Percentiles rank a stretch among this genome's conserved stretches.
These are phyloP conservation scores for Hirschioporus abietinus DNA, from an alignment of 768 basidiomycete genomes.

Conservation along the genomic window DNA sequence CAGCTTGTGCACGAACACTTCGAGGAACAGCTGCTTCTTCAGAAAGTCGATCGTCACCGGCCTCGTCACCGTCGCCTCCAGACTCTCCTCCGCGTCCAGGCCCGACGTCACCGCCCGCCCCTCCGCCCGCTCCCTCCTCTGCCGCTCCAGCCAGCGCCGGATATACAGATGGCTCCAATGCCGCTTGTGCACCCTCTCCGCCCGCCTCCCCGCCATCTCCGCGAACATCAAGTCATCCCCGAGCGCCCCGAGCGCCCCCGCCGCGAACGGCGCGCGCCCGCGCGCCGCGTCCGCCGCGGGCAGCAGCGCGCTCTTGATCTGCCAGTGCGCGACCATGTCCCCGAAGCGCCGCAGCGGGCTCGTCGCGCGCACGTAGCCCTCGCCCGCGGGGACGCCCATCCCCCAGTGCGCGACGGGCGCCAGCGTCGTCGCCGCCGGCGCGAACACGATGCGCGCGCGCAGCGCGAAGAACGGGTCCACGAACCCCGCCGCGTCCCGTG, in stretches of 20 bases:
- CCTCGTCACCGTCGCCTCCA: constrained; percentile 23
- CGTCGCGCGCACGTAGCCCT: constrained; percentile 81
- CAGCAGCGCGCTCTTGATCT: constrained; percentile 76
- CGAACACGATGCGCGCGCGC: constrained; percentile 26
- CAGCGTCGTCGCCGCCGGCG: constrained; percentile 40
- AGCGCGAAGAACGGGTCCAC: constrained; percentile 36
- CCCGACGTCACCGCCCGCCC: constrained; percentile 13
- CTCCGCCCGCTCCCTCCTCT: constrained; percentile 1
- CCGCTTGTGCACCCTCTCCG: constrained; percentile 24
- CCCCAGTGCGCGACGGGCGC: constrained; percentile 59
- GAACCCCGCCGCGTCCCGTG: constrained; percentile 41
- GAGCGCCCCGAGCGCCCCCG: constrained; percentile 40
- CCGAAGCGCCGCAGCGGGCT: constrained; percentile 82
- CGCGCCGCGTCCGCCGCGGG: constrained; percentile 22
- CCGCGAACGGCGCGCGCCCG: constrained; percentile 39
- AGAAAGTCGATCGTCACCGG: constrained; percentile 10
- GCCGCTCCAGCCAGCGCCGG: constrained; percentile 30
- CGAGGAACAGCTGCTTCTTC: background rate
- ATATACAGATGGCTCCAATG: constrained; percentile 40
- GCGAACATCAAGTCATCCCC: constrained; percentile 30
- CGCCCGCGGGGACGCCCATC: constrained; percentile 63
- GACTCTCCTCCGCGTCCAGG: constrained; percentile 23
- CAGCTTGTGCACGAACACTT: background rate
- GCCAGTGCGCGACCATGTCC: constrained; percentile 88
- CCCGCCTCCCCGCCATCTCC: constrained; percentile 30